Conservation (phyloP, 1,139 yeast genomes). For the Yamadazyma triangularis region DNA sequence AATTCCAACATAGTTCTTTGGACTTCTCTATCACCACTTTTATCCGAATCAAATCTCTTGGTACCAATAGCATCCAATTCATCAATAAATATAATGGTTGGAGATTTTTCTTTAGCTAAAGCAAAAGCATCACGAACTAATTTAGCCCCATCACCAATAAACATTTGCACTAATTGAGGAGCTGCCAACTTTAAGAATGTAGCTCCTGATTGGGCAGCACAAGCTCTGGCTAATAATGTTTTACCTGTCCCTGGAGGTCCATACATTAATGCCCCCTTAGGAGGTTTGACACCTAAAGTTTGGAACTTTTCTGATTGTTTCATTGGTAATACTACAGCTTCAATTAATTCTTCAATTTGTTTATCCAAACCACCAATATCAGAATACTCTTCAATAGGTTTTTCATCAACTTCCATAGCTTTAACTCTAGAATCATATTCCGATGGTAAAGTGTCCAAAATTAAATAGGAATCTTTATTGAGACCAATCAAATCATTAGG, state of each 20-base stretch:
- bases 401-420: conserved; percentile 99
- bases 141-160: conserved; percentile 98
- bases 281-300: conserved; percentile 90
- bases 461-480: conserved; percentile 91
- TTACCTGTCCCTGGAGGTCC: conserved; percentile 99
- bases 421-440: conserved; percentile 97
- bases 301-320: conserved; percentile 96
- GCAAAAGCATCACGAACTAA: conserved; percentile 97
- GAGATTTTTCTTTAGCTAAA: conserved; percentile 97
- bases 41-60: conserved; percentile 95
- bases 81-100: conserved; percentile 94
- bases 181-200: conserved; percentile 95
- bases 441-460: conserved; percentile 91
- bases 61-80: conserved; percentile 99
- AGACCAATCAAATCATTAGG: conserved; percentile 98
- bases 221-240: conserved; percentile 93
- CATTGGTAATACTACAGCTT: conserved; percentile 98
- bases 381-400: conserved; percentile 93
- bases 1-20: conserved; percentile 98
- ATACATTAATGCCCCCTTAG: conserved; percentile 97
- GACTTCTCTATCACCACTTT: conserved; percentile 97
- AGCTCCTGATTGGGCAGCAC: conserved; percentile 99
- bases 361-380: conserved; percentile 98
- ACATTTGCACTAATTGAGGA: conserved; percentile 98
- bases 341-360: conserved; percentile 95